phyloP scores from a whole-genome alignment of 768 basidiomycete genomes.

The Strobilomyces confusus region DNA sequence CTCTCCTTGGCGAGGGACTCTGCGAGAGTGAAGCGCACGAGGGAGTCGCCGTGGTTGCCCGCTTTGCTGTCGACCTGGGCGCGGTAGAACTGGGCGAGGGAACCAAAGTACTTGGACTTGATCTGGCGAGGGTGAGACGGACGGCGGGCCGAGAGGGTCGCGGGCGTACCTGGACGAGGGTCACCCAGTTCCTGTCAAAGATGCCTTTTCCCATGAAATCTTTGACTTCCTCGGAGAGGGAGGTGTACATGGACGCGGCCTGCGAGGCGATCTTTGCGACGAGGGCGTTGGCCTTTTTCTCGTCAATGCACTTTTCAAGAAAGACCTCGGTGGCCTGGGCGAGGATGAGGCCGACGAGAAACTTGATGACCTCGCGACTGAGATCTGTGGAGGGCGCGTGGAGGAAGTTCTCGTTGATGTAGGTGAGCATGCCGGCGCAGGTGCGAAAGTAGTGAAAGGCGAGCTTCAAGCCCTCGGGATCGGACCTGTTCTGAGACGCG shows the following conservation, averaged over 20 bases:
- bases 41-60: constrained; percentile 81
- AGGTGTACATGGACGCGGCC: constrained; percentile 74
- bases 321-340: constrained; percentile 97
- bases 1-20: constrained; percentile 85
- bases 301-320: constrained; percentile 89
- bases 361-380: constrained; percentile 90
- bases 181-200: constrained; percentile 93
- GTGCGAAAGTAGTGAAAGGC: constrained; percentile 89
- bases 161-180: constrained; percentile 65
- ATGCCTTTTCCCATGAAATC: constrained; percentile 97
- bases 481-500: constrained; percentile 74
- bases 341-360: constrained; percentile 80
- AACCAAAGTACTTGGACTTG: constrained; percentile 87
- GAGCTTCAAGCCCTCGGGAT: constrained; percentile 89
- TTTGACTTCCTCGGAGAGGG: constrained; percentile 87
- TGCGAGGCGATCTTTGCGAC: constrained; percentile 84
- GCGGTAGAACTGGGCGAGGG: constrained; percentile 84
- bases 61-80: constrained; percentile 71
- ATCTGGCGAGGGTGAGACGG: constrained; percentile 45
- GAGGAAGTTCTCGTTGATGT: constrained; percentile 99
- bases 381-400: constrained; percentile 97
- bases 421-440: constrained; percentile 94
- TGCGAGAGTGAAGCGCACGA: constrained; percentile 74
- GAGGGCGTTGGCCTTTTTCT: constrained; percentile 80
- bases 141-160: not conserved